A percentile compares a stretch with the other conserved stretches of the same genome.
Evolutionary conservation across 306 rosid species (phyloP).

Genomic region (Abrus pulchellus): DNA sequence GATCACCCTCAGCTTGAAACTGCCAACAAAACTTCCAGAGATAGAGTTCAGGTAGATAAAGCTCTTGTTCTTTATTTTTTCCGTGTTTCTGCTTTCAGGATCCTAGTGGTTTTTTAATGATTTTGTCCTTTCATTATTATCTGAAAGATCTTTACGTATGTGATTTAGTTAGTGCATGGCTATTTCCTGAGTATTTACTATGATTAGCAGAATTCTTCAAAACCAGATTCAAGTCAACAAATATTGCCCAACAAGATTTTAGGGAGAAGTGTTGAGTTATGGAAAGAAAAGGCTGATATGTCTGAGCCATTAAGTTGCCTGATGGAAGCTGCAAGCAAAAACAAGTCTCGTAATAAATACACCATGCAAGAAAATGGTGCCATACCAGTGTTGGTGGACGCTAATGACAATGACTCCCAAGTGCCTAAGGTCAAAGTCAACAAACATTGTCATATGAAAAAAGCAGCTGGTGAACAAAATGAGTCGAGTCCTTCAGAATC

Average conservation of each 20-base stretch:
- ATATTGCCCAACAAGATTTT: constrained; percentile 26
- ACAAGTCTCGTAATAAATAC: constrained; percentile 20
- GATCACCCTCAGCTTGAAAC: constrained; percentile 13
- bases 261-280: constrained; percentile 35
- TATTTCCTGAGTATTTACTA: constrained; percentile 32
- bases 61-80: background rate
- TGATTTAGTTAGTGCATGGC: constrained; percentile 29
- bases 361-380: constrained; percentile 39
- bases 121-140: background rate
- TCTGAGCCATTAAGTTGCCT: constrained; percentile 45
- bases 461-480: constrained; percentile 24
- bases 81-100: background rate
- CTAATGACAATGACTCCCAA: constrained; percentile 39
- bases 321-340: constrained; percentile 49
- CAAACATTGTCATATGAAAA: constrained; percentile 31
- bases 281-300: constrained; percentile 41
- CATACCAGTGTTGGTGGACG: constrained; percentile 34
- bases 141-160: constrained; percentile 14
- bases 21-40: constrained; percentile 34
- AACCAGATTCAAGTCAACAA: constrained; percentile 47
- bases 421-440: constrained; percentile 6
- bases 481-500: constrained; percentile 41
- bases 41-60: background rate
- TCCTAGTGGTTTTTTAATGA: background rate
- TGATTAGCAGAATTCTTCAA: constrained; percentile 52